Percentiles rank a stretch among this genome's conserved stretches.
These are phyloP conservation scores for Acanthamoeba culbertsoni DNA, from an alignment of 208 protist species.

Conservation along the genomic window DNA sequence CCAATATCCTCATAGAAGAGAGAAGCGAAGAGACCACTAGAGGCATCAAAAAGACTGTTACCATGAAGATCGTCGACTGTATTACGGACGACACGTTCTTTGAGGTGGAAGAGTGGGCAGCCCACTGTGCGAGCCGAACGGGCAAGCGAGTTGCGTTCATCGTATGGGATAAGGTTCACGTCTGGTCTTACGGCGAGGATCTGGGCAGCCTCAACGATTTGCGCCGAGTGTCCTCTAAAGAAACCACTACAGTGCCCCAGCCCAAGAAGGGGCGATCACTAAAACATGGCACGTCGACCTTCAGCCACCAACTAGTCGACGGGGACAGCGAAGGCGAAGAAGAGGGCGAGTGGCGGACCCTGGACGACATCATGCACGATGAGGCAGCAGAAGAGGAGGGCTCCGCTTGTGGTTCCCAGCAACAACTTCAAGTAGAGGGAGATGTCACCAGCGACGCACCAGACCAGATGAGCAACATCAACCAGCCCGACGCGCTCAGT, in stretches of 20 bases:
- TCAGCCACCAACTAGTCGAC: background rate
- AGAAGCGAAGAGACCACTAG: background rate
- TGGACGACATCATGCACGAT: background rate
- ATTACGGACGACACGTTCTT: background rate
- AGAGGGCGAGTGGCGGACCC: background rate
- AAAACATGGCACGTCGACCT: background rate
- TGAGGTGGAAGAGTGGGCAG: background rate
- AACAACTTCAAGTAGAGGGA: background rate
- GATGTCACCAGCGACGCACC: background rate
- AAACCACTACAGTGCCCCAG: background rate
- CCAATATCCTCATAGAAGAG: background rate
- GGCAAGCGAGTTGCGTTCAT: background rate
- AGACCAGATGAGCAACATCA: background rate
- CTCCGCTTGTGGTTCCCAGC: background rate
- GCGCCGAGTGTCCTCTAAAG: background rate
- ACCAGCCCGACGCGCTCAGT: background rate
- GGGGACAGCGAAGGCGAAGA: background rate
- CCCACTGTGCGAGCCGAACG: background rate
- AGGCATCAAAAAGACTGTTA: background rate
- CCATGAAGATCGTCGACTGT: background rate
- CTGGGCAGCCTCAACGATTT: conserved; percentile 9
- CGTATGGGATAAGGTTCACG: background rate
- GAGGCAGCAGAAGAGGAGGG: background rate
- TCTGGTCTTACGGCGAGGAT: background rate
- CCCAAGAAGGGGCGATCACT: background rate